A percentile compares a stretch with the other conserved stretches of the same genome.
Conservation (phyloP, 2,329 filamentous ascomycete genomes). For the Plenodomus biglobosus region DNA sequence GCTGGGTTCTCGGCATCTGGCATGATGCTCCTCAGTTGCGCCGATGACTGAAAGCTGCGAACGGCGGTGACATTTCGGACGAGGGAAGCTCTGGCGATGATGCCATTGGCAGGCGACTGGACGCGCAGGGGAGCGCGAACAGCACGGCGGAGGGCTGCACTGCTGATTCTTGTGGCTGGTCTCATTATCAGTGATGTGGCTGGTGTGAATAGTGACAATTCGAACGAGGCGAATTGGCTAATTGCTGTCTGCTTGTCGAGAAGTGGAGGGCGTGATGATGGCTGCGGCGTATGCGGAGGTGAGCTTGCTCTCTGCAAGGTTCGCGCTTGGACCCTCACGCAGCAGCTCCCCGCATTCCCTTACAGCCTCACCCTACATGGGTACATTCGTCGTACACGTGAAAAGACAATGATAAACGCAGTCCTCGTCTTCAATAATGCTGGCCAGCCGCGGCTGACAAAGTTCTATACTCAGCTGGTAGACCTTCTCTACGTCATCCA, state of each 20-base stretch:
- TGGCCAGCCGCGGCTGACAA: slow-evolving; percentile 92
- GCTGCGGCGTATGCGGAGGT: slow-evolving; percentile 4
- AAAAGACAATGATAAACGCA: slow-evolving; percentile 83
- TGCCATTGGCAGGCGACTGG: slow-evolving; percentile 27
- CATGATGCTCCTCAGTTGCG: slow-evolving; percentile 43
- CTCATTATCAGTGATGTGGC: slow-evolving; percentile 20
- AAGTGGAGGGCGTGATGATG: too few species aligned
- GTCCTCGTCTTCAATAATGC: slow-evolving; percentile 99
- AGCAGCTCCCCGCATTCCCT: slow-evolving; percentile 9
- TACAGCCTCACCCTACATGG: neutral
- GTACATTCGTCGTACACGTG: neutral
- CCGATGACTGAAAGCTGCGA: slow-evolving; percentile 33
- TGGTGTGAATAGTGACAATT: slow-evolving; percentile 3
- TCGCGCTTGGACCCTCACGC: neutral
- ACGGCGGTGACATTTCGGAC: slow-evolving; percentile 7
- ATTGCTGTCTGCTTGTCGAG: neutral
- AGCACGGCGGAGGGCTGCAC: slow-evolving; percentile 25
- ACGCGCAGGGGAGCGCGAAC: slow-evolving; percentile 22
- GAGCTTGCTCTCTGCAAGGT: slow-evolving; percentile 5
- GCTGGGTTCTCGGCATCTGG: slow-evolving; percentile 48
- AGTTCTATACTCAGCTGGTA: slow-evolving; percentile 98
- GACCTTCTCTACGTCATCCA: slow-evolving; percentile 16
- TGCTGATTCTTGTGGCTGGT: slow-evolving; percentile 24
- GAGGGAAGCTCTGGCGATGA: slow-evolving; percentile 26
- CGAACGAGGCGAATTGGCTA: slow-evolving; percentile 2